Evolutionary conservation across 352 stramenopile species (phyloP), one percentile per base, ranked within the genome.

Genomic region (Blastocystis sp.): DNA sequence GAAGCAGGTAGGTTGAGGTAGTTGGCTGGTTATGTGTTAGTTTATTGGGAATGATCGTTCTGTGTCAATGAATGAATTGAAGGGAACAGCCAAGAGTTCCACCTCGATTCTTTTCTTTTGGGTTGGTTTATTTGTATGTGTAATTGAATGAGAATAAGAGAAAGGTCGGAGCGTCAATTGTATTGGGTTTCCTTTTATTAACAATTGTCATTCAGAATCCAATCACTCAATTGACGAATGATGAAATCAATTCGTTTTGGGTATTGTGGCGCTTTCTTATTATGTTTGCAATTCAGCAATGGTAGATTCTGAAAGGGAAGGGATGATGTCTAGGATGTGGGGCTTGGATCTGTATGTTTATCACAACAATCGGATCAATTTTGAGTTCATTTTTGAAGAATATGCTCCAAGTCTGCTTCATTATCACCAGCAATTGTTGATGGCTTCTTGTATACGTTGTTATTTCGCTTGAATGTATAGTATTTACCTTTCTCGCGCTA

Each of bases 331-430:
- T 89, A 89, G 78, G 78, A 89, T 89, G 78, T 89, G 78, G 78
- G 56, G 35, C 13, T 53, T 89, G 22, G 78, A 89, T 78, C 48
- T 76, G 42, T 89, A 68, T 42, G 78, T 89, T 19, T 89, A 79
- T 27, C 60, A 89, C 30, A 60, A 64, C 66, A 76, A 70, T 56
- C 19, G 44, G 9, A 89, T 89, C 44, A 89, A 89, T 42, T 89
- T 64, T 40, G 60, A 89, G 48, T 89, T 62, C 30, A 89, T 89
- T 22, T 89, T 89, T 42, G 53, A 53, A 22, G 56, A 76, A 22
- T 89, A 89, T 64, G 17, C 60, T 37, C 78, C 78, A 17, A 58
- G 44, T n/a, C 60, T 89, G 7, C 60, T 89, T 22, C 78, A 89
- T 51, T 84, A 69, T 30, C 73, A 84, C n/a, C 73, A 84, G 27